Evolutionary conservation across 1,139 yeast species (phyloP), one percentile per base, ranked within the genome.

Genomic region (Pichia sp.): DNA sequence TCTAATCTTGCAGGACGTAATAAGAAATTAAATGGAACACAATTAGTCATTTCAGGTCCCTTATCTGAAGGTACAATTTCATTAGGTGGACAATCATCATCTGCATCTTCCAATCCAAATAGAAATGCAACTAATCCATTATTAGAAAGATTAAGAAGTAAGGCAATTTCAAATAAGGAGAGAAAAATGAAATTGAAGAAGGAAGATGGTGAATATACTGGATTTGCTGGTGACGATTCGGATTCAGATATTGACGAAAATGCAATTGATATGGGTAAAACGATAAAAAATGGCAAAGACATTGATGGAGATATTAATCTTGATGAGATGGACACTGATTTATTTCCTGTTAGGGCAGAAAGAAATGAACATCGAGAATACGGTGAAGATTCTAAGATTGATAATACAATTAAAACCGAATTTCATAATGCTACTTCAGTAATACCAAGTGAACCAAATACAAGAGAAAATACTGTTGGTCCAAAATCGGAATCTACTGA

Each of bases 11-110:
- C 40, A 60, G 73, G 48, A 9, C 13, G n/a, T 3, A 50, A 47
- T 36, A 72, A 73, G 42, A 47, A 46, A 24, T 68, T 80, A 53
- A 78, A 76, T 7, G 85, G 84, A 32, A 83, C 90, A 0, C 86
- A 80, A 56, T 68, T 84, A 42, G 82, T 84, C 11, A 74, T 84
- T 1, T 71, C 85, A 1, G 94, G 94, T 29, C 88, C 90, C 0
- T 68, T 85, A 50, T 77, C 88, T 8, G 74, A 85, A 30, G 87
- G 87, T 7, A 76, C 80, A 13, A 85, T 80, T 4, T 60, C 69
- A 15, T 60, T 63, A 58, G 73, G 64, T 49, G 64, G 56, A 45
- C 63, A 58, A 1, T 45, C 34, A 59, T 26, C 40, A 20, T 36
- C 51, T n/a, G 30, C 29, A 2, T 15, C 26, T 25, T 25, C 48